Conservation (phyloP, 495 filamentous ascomycete genomes). For the Trichocladium antarcticum region DNA sequence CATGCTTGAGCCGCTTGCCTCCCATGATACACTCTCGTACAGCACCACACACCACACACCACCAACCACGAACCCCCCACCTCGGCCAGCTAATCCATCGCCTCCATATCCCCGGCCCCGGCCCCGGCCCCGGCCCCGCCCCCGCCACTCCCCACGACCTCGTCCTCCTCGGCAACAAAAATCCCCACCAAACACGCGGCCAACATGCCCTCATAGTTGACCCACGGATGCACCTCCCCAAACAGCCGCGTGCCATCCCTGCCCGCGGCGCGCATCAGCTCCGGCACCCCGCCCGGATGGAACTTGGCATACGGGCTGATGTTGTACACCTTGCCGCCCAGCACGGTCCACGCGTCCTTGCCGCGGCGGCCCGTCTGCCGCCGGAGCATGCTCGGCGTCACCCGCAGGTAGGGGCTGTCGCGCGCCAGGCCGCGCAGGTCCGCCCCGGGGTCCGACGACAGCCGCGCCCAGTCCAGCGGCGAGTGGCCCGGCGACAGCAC, state of each 20-base stretch:
- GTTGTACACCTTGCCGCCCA: slow-evolving; percentile 85
- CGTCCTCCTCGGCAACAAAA: slow-evolving; percentile 66
- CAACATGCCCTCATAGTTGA: slow-evolving; percentile 93
- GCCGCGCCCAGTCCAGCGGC: slow-evolving; percentile 88
- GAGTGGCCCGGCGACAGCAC: slow-evolving; percentile 76
- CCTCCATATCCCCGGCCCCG: slow-evolving; percentile 47
- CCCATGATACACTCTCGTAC: slow-evolving; percentile 10
- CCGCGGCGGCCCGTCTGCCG: slow-evolving; percentile 66
- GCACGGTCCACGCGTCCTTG: slow-evolving; percentile 76
- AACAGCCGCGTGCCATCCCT: slow-evolving; percentile 71
- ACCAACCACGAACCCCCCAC: too few relatives aligned
- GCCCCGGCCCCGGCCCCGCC: slow-evolving; percentile 33
- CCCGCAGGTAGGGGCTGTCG: slow-evolving; percentile 39
- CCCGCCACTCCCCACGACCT: slow-evolving; percentile 30
- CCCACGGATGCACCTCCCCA: slow-evolving; percentile 91
- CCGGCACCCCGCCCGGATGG: slow-evolving; percentile 83
- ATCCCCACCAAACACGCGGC: slow-evolving; percentile 77
- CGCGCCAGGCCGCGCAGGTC: slow-evolving; percentile 52
- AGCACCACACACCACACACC: not conserved
- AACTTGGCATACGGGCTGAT: slow-evolving; percentile 80
- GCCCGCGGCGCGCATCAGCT: slow-evolving; percentile 72
- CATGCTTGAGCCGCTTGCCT: not conserved
- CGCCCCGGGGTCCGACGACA: slow-evolving; percentile 50
- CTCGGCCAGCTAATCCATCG: slow-evolving; percentile 53
- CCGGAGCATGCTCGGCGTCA: slow-evolving; percentile 70